These are phyloP conservation scores for Didymella segeticola DNA, from an alignment of 2,329 filamentous ascomycete genomes.

Conservation along the genomic window DNA sequence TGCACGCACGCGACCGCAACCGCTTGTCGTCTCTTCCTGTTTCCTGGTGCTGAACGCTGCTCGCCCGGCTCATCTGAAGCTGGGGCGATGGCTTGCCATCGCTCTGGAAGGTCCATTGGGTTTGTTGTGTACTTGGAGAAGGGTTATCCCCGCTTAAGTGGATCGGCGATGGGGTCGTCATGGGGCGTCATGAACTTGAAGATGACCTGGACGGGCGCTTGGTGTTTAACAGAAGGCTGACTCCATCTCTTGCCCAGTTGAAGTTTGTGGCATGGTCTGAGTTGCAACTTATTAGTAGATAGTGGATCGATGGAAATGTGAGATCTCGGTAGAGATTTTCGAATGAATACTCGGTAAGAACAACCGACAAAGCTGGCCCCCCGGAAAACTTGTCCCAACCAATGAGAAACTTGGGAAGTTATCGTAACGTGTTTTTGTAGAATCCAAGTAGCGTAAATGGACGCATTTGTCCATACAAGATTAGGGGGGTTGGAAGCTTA, in stretches of 20 bases:
- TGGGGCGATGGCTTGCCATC: conserved; percentile 34
- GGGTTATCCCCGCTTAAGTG: conserved; percentile 10
- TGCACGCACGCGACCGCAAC: conserved; percentile 33
- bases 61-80: conserved; percentile 31
- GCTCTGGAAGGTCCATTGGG: conserved; percentile 29
- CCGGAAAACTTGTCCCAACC: conserved; percentile 17
- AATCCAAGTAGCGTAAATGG: neutral
- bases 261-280: neutral
- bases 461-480: neutral
- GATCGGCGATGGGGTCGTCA: conserved; percentile 12
- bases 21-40: conserved; percentile 28
- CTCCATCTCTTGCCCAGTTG: neutral
- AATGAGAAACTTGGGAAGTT: conserved; percentile 8
- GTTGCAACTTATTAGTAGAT: conserved; percentile 1
- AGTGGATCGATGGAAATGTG: neutral
- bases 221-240: neutral
- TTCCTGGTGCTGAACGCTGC: conserved; percentile 25
- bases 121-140: neutral
- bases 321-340: conserved; percentile 13
- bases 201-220: neutral
- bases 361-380: conserved; percentile 7
- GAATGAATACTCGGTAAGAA: conserved; percentile 16
- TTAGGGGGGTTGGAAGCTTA: neutral
- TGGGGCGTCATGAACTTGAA: conserved; percentile 5
- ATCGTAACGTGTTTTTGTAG: neutral